Base-by-base conservation (phyloP, 352 stramenopile genomes). In the Globisporangium recalcitrans region DNA sequence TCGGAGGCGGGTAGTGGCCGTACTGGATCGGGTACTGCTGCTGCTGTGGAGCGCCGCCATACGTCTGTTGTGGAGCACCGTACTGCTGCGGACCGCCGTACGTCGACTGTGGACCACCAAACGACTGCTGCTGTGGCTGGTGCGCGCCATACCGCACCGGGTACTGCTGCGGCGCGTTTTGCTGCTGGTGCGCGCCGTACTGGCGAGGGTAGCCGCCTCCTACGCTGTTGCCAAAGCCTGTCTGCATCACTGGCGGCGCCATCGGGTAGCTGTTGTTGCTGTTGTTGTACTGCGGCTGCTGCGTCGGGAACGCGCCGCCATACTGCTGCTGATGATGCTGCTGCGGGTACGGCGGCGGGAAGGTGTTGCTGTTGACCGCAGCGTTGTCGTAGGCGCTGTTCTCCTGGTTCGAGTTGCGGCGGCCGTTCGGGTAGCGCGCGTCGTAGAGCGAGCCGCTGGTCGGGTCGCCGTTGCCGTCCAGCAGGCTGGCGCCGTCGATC, bases 401-500 rank as follows among this genome's bases (percentile, higher is more conserved):
- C 60, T 91, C 81, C 56, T 91, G 81, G 68, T 88, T 79, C 58
- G 70, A 85, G 68, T 79, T 80, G 58, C 75, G 78, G 62, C 74
- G 71, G 42, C 57, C 63, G 31, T 42, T 22, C 11, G 56, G 56
- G 48, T 82, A 69, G 53, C 73, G 60, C 58, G 80, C 62, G 71
- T 83, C 74, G 72, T 90, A 95, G 13, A 95, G 80, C 59, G 86
- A 81, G 21, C 68, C 65, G 47, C 79, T 70, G 16, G 80, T 91
- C 34, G 86, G 80, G 52, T 95, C 86, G 61, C 86, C 86, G 52
- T 95, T 81, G 63, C 74, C 86, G 62, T 95, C 80, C 19, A 95
- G 72, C 58, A 95, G 74, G 48, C 86, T 95, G 34, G 86, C 78
- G 60, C 80, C 82, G 65, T 95, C 86, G 32, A 95, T 77, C 52